These are phyloP conservation scores for Haematococcus sp. DNA, from an alignment of 139 green algal species.

Conservation along the genomic window DNA sequence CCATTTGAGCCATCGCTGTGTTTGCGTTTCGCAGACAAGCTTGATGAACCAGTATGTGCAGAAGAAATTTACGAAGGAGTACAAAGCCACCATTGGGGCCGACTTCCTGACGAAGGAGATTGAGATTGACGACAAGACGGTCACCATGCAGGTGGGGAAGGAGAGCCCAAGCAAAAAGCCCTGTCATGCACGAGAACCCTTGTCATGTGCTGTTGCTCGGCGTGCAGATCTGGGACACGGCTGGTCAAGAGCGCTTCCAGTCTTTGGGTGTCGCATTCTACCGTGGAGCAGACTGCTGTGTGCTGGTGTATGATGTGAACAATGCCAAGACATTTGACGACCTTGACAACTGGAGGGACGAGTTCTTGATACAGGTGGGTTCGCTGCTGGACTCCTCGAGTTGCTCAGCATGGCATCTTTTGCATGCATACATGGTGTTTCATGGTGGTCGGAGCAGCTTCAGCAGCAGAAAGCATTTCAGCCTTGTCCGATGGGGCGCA, in stretches of 20 bases:
- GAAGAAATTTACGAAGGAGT: conserved; percentile 98
- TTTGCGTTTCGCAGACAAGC: conserved; percentile 68
- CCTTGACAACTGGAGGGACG: conserved; percentile 97
- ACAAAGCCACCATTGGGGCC: conserved; percentile 99
- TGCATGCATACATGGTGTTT: background rate
- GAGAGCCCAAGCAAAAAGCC: background rate
- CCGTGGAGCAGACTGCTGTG: conserved; percentile 95
- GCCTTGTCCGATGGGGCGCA: too few species aligned
- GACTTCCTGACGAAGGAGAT: conserved; percentile 99
- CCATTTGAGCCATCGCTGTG: background rate
- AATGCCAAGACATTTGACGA: conserved; percentile 94
- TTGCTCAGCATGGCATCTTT: background rate
- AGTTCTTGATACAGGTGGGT: conserved; percentile 94
- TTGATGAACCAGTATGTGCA: conserved; percentile 99
- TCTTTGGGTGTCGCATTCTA: conserved; percentile 97
- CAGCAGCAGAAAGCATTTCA: too few species aligned
- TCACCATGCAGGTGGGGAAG: conserved; percentile 92
- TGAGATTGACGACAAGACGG: conserved; percentile 92
- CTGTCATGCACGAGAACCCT: background rate
- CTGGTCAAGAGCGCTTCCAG: conserved; percentile 97
- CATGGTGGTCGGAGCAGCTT: background rate
- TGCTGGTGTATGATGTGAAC: conserved; percentile 98
- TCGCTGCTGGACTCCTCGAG: background rate
- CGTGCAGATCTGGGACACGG: conserved; percentile 97
- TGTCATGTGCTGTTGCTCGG: background rate